Evolutionary conservation across 1,284 basidiomycete species (phyloP), one percentile per base, ranked within the genome.

Genomic region (Ustilago esculenta): DNA sequence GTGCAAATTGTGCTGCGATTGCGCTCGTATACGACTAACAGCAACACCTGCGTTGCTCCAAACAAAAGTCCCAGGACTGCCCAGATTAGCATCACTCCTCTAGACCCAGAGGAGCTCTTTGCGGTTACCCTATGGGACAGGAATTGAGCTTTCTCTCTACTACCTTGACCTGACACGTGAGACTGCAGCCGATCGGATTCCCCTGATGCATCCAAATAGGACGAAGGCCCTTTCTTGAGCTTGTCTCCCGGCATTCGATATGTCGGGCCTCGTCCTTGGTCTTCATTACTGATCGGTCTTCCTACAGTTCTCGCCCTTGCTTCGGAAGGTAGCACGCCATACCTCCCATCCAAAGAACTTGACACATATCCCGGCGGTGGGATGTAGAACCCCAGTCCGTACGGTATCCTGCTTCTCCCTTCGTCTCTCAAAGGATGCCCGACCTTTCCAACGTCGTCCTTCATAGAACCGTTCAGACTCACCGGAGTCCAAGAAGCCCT

Each of bases 381-480:
- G 9, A 61, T 52, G n/a, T 67, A 67, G 34, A 66, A 66, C 24
- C 63, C 63, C 2, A 43, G 46, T 11, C 50, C 61, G 17, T 46
- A 55, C n/a, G 36, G 17, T 8, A 54, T 24, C 15, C 30, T 61
- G 1, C n/a, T 34, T 18, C 40, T 34, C 23, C 1, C 15, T 2
- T 7, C 23, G 3, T 12, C 18, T 12, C 20, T 24, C 35, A 48
- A 32, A 21, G 46, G 46, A 12, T 48, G n/a, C n/a, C n/a, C n/a
- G n/a, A n/a, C n/a, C n/a, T n/a, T n/a, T n/a, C n/a, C n/a, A n/a
- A n/a, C n/a, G n/a, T n/a, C n/a, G n/a, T n/a, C n/a, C 39, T 24
- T 21, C 32, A 40, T 21, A 20, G 4, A n/a, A 20, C 15, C 12
- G 12, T 12, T 29, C 27, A 29, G 7, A 14, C 32, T 45, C 5